phyloP scores from a whole-genome alignment of 768 basidiomycete species.

The Phlebiopsis flavidoalba region DNA sequence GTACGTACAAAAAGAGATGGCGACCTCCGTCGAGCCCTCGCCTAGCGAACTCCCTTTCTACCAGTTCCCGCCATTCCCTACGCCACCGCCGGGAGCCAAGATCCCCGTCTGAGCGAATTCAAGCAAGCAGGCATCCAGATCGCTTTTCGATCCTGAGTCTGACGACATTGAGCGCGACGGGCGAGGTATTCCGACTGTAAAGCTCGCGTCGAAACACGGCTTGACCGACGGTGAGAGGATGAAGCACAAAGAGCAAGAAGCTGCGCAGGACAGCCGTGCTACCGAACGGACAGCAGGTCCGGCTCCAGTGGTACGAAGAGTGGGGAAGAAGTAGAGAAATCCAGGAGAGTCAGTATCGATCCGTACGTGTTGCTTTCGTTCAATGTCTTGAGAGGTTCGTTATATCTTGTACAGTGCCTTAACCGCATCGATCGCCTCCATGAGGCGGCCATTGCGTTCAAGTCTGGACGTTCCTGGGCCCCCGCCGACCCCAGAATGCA shows the following conservation, averaged over 20 bases:
- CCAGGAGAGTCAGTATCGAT: conserved; percentile 39
- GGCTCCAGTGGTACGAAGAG: conserved; percentile 58
- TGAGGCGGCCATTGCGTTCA: conserved; percentile 57
- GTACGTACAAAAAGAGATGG: not conserved
- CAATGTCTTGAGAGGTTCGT: not conserved
- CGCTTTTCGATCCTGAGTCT: conserved; percentile 33
- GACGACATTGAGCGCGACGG: conserved; percentile 58
- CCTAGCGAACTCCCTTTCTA: conserved; percentile 10
- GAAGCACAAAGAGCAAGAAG: conserved; percentile 43
- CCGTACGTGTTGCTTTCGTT: conserved; percentile 34
- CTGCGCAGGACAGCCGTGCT: conserved; percentile 17
- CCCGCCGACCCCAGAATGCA: conserved; percentile 17
- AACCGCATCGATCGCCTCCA: conserved; percentile 50
- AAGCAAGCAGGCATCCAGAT: conserved; percentile 53
- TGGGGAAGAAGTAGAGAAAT: conserved; percentile 62
- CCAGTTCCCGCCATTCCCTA: conserved; percentile 45
- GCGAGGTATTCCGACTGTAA: conserved; percentile 61
- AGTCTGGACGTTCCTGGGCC: conserved; percentile 35
- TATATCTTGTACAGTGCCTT: conserved; percentile 30
- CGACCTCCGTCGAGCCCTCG: not conserved
- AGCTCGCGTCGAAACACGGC: conserved; percentile 52
- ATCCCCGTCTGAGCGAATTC: conserved; percentile 55
- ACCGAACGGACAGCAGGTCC: conserved; percentile 19
- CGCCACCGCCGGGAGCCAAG: conserved; percentile 35
- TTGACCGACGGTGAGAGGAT: conserved; percentile 51